These are phyloP conservation scores for Batkoa obscura DNA, from an alignment of 371 early-diverging fungal genomes.

Conservation along the genomic window DNA sequence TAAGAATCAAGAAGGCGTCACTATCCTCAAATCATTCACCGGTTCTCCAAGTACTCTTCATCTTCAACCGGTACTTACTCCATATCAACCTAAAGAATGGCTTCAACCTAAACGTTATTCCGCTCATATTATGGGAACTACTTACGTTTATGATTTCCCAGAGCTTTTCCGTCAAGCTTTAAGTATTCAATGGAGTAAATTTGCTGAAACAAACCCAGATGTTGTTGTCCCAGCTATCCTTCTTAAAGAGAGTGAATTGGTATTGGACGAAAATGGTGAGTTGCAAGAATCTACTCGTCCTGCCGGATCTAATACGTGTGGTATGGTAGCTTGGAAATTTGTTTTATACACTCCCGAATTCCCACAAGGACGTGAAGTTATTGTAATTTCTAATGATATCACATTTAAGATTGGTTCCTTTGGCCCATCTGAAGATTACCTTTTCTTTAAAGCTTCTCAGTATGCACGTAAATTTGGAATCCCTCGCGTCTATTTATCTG, in stretches of 20 bases:
- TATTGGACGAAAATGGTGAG: constrained; percentile 59
- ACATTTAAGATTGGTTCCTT: constrained; percentile 95
- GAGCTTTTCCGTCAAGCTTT: constrained; percentile 81
- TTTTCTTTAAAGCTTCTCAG: constrained; percentile 85
- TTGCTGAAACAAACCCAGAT: constrained; percentile 25
- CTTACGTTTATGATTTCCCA: constrained; percentile 95
- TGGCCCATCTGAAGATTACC: constrained; percentile 80
- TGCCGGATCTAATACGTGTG: constrained; percentile 79
- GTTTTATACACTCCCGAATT: constrained; percentile 84
- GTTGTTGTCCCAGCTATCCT: constrained; percentile 44
- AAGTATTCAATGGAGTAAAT: constrained; percentile 53
- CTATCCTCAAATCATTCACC: constrained; percentile 56
- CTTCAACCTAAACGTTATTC: constrained; percentile 93
- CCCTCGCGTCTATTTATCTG: constrained; percentile 91
- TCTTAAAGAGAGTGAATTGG: constrained; percentile 66
- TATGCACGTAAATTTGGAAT: constrained; percentile 67
- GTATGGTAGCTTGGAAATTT: constrained; percentile 94
- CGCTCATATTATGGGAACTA: constrained; percentile 94
- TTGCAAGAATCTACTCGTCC: constrained; percentile 63
- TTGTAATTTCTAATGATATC: constrained; percentile 96
- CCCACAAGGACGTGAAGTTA: constrained; percentile 69
- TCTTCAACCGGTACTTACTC: constrained; percentile 56
- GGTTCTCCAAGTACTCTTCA: constrained; percentile 67
- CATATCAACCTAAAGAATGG: constrained; percentile 85
- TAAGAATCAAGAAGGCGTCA: constrained; percentile 43